Evolutionary conservation across 192 early-diverging fungal genomes (phyloP).

Genomic region (Backusella westeae): DNA sequence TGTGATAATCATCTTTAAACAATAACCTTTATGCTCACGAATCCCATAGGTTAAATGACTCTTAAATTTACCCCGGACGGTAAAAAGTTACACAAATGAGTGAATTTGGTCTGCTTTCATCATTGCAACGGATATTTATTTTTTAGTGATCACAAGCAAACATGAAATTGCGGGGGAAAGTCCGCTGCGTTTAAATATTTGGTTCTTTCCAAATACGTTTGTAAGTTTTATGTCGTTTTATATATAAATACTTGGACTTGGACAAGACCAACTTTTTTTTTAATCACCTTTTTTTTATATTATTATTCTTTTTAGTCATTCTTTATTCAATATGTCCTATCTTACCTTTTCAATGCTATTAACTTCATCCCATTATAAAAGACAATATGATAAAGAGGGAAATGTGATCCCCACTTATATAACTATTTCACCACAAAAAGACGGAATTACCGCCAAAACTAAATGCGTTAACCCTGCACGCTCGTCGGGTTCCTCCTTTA

Average conservation of each 20-base stretch:
- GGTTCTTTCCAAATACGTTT: background rate
- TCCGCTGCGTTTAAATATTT: conserved; percentile 1
- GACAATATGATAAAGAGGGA: background rate
- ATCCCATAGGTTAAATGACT: background rate
- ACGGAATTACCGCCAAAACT: conserved; percentile 3
- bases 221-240: background rate
- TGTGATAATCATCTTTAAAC: background rate
- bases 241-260: background rate
- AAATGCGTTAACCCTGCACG: conserved; percentile 3
- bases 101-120: background rate
- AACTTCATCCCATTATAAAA: background rate
- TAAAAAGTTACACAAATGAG: background rate
- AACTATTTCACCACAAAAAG: background rate
- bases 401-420: background rate
- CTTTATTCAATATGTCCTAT: background rate
- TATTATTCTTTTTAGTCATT: background rate
- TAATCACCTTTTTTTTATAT: background rate
- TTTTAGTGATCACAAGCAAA: background rate
- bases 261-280: background rate
- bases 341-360: conserved; percentile 5
- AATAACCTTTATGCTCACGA: background rate
- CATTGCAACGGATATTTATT: background rate
- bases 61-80: background rate
- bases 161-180: background rate
- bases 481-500: background rate